These are phyloP conservation scores for Xylariales sp. DNA, from an alignment of 2,329 filamentous ascomycete species.

Conservation along the genomic window DNA sequence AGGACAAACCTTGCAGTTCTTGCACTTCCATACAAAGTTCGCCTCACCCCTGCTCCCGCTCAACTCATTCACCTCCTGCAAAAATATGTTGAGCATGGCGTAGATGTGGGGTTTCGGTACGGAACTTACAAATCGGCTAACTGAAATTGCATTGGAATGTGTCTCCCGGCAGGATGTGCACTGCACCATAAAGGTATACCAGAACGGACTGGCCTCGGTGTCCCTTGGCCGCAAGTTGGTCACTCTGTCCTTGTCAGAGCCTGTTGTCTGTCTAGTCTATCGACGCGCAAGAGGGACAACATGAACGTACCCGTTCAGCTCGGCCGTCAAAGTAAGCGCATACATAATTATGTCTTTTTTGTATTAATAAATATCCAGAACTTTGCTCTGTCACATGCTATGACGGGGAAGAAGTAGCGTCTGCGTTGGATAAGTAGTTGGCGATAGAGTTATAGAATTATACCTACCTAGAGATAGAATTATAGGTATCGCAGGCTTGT, in stretches of 20 bases:
- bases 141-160: constrained; percentile 85
- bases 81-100: constrained; percentile 26
- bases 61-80: constrained; percentile 87
- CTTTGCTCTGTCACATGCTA: constrained; percentile 4
- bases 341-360: constrained; percentile 63
- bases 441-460: too few species aligned
- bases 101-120: background rate
- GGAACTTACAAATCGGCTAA: constrained; percentile 85
- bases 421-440: background rate
- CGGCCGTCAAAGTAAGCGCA: constrained; percentile 73
- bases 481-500: background rate
- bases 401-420: background rate
- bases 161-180: constrained; percentile 97
- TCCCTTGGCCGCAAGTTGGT: constrained; percentile 90
- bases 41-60: constrained; percentile 94
- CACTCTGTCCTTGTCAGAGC: constrained; percentile 68
- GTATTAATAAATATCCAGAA: background rate
- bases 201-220: constrained; percentile 84
- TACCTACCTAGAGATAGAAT: background rate
- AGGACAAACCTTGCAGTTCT: constrained; percentile 86
- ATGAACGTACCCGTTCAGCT: constrained; percentile 71
- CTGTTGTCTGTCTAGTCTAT: background rate
- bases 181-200: constrained; percentile 97
- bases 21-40: constrained; percentile 99
- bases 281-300: background rate